These are phyloP conservation scores for Penicillium nucicola DNA, from an alignment of 495 filamentous ascomycete species.

Conservation along the genomic window DNA sequence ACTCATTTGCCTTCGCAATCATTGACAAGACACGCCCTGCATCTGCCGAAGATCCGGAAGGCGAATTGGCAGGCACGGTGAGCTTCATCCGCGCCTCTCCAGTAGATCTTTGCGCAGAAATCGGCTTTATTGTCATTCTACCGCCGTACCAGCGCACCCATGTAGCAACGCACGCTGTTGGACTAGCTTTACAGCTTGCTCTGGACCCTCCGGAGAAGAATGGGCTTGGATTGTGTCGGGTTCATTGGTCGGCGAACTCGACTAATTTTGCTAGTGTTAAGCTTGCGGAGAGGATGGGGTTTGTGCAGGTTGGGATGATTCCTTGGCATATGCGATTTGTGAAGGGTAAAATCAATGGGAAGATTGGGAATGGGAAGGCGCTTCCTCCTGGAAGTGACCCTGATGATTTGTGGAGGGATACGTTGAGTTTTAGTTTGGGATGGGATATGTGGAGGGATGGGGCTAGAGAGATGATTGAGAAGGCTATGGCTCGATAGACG, in stretches of 20 bases:
- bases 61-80: conserved; percentile 21
- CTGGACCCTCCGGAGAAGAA: conserved; percentile 7
- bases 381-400: conserved; percentile 14
- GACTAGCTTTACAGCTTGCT: conserved; percentile 13
- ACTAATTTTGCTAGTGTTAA: conserved; percentile 12
- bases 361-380: conserved; percentile 16
- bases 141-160: conserved; percentile 24
- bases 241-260: conserved; percentile 18
- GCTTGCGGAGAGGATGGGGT: conserved; percentile 22
- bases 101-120: conserved; percentile 12
- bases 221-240: conserved; percentile 14
- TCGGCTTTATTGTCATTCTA: conserved; percentile 21
- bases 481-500: conserved; percentile 5
- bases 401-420: conserved; percentile 22
- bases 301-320: conserved; percentile 12
- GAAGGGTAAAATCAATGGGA: conserved; percentile 13
- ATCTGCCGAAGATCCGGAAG: conserved; percentile 17
- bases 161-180: conserved; percentile 18
- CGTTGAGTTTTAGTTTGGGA: conserved; percentile 10
- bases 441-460: conserved; percentile 18
- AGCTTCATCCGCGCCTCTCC: conserved; percentile 16
- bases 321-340: conserved; percentile 20
- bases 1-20: conserved; percentile 20
- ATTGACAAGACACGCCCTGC: conserved; percentile 20
- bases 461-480: neutral